Conservation (phyloP, 257 asterid genomes). For the Buddleja alternifolia region DNA sequence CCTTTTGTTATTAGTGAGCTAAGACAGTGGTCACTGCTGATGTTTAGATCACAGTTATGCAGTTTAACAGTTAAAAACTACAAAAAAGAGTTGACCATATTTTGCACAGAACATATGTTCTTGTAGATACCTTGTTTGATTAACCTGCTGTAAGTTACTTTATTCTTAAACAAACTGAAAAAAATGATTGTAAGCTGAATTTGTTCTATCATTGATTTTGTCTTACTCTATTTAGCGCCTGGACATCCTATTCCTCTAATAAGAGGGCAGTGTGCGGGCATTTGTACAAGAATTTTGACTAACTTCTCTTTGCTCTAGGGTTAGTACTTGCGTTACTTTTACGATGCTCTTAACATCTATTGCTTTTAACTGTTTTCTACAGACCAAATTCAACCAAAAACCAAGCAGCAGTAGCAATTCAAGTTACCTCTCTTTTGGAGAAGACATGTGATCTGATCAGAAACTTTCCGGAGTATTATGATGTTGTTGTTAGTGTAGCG, state of each 20-base stretch:
- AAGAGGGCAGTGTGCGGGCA: conserved; percentile 24
- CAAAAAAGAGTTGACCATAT: not conserved
- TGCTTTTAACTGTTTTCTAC: conserved; percentile 35
- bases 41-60: conserved; percentile 5
- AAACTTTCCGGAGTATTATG: conserved; percentile 91
- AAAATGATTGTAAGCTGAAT: not conserved
- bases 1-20: conserved; percentile 14
- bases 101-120: conserved; percentile 5
- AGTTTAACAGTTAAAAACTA: not conserved
- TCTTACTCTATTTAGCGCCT: conserved; percentile 23
- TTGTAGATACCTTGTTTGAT: conserved; percentile 4
- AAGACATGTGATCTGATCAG: conserved; percentile 96
- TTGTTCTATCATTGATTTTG: conserved; percentile 20
- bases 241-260: conserved; percentile 9
- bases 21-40: conserved; percentile 11
- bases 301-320: conserved; percentile 23
- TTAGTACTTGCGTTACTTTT: conserved; percentile 5
- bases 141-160: conserved; percentile 5
- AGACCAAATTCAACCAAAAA: conserved; percentile 75
- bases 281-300: conserved; percentile 16
- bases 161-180: not conserved
- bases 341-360: conserved; percentile 8
- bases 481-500: conserved; percentile 99
- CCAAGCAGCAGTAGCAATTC: conserved; percentile 52
- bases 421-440: conserved; percentile 69